Conservation (phyloP, 139 green algal genomes). For the Asterochloris erici region DNA sequence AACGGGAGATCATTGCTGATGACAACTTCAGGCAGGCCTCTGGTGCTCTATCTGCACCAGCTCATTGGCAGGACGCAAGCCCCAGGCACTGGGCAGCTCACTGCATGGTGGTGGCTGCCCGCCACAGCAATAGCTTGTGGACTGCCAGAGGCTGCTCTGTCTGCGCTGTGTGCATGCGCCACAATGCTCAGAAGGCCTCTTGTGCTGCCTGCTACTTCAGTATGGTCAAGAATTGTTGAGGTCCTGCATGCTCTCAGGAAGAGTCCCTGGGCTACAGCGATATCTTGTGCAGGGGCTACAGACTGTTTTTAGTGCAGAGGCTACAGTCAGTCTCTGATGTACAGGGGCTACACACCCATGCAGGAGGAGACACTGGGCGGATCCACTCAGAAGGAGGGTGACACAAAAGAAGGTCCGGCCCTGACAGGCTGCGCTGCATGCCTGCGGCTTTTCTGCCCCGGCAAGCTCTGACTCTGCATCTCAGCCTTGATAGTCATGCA, state of each 20-base stretch:
- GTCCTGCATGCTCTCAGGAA: neutral
- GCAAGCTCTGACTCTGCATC: no score
- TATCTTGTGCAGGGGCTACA: no score
- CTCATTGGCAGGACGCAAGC: no score
- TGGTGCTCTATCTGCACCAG: neutral
- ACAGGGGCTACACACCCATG: constrained; percentile 46
- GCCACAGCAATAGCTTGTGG: neutral
- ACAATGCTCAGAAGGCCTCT: neutral
- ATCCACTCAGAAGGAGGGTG: constrained; percentile 45
- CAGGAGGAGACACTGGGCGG: constrained; percentile 87
- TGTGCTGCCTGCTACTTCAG: no score
- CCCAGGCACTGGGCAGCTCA: no score
- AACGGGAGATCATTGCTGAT: constrained; percentile 64
- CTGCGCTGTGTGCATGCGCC: neutral
- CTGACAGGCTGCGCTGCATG: no score
- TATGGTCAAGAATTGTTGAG: no score
- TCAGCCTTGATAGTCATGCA: no score
- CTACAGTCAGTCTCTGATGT: constrained; percentile 54
- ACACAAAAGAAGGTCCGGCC: constrained; percentile 83
- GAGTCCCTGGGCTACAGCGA: neutral
- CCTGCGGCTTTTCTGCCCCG: no score
- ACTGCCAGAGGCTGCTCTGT: neutral
- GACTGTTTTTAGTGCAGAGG: neutral
- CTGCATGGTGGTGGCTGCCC: neutral
- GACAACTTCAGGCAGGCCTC: constrained; percentile 44